A percentile compares a stretch with the other conserved stretches of the same genome.
Evolutionary conservation across 805 yeast species (phyloP).

Genomic region (Pichia phayaonensis): DNA sequence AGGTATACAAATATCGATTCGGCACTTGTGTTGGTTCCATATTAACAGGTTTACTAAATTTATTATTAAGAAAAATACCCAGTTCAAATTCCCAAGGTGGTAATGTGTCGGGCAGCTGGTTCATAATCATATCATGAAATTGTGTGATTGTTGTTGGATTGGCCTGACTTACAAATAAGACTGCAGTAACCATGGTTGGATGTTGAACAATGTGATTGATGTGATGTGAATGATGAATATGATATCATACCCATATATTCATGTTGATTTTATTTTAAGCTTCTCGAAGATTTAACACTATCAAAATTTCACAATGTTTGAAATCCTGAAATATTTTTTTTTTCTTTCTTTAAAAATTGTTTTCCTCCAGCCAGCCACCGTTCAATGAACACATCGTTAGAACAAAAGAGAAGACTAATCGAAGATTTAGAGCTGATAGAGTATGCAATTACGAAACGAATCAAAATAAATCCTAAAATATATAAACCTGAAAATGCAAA

Average conservation of each 20-base stretch:
- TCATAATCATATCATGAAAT: constrained; percentile 64
- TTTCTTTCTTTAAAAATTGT: neutral
- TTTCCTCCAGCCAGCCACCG: neutral
- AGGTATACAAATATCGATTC: constrained; percentile 41
- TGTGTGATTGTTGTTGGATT: constrained; percentile 56
- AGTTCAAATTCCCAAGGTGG: constrained; percentile 67
- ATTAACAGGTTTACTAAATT: constrained; percentile 37
- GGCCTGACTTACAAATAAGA: constrained; percentile 36
- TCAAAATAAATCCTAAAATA: constrained; percentile 53
- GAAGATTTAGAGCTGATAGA: constrained; percentile 74
- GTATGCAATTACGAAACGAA: constrained; percentile 51
- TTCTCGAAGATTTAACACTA: too few species aligned
- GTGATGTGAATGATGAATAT: too few species aligned
- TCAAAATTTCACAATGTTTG: neutral
- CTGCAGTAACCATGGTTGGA: constrained; percentile 28
- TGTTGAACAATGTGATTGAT: neutral
- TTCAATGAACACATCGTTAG: constrained; percentile 24
- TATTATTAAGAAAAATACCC: constrained; percentile 59
- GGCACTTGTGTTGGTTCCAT: constrained; percentile 30
- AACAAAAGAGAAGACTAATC: constrained; percentile 30
- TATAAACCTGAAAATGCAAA: constrained; percentile 26
- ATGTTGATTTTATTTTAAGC: too few species aligned
- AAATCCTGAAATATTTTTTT: neutral
- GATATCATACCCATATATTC: too few species aligned
- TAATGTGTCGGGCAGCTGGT: constrained; percentile 51